Evolutionary conservation across 345 rosid species (phyloP).

Genomic region (Psidium friedrichsthalianum): DNA sequence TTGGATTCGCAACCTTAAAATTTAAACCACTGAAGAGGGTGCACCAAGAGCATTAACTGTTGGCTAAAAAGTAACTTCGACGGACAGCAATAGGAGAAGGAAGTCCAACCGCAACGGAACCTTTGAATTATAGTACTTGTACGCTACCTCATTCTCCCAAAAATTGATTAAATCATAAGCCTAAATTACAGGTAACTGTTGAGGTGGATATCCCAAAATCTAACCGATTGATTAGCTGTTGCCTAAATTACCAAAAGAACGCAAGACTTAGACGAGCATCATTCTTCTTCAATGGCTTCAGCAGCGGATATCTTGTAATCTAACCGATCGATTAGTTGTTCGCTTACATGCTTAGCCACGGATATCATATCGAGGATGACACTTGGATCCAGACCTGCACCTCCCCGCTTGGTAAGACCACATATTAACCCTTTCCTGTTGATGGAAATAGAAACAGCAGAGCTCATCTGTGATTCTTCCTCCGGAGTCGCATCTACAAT

Average conservation of each 20-base stretch:
- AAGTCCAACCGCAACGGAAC: background rate
- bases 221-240: constrained; percentile 23
- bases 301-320: constrained; percentile 76
- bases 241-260: background rate
- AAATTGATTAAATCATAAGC: background rate
- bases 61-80: background rate
- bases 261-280: background rate
- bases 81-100: accelerated
- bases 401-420: constrained; percentile 77
- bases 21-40: background rate
- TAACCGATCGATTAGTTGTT: constrained; percentile 50
- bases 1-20: background rate
- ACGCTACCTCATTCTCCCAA: background rate
- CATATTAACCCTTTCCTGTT: constrained; percentile 65
- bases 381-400: constrained; percentile 74
- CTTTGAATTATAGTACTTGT: background rate
- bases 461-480: constrained; percentile 93
- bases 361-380: constrained; percentile 80
- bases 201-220: constrained; percentile 52
- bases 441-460: constrained; percentile 72
- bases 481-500: constrained; percentile 88
- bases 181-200: background rate
- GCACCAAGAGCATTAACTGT: background rate
- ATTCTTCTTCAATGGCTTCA: constrained; percentile 39
- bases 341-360: constrained; percentile 55